phyloP scores from a whole-genome alignment of 1,139 yeast genomes.

The Diutina ranongensis region DNA sequence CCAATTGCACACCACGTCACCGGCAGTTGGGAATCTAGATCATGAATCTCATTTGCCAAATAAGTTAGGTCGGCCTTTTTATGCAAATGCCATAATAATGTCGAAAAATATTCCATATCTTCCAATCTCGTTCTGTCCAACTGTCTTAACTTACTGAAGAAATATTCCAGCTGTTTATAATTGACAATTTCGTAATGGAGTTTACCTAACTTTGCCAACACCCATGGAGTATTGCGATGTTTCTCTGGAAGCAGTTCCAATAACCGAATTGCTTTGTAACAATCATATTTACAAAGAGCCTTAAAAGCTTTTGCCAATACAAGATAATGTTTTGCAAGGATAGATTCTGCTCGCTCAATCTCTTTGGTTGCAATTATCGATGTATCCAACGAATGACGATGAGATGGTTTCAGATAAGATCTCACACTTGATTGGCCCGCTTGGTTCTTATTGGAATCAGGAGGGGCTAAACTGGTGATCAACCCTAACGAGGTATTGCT shows the following conservation, averaged over 20 bases:
- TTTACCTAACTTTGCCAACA: constrained; percentile 66
- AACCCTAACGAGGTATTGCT: not conserved
- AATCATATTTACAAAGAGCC: constrained; percentile 59
- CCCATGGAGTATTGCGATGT: constrained; percentile 78
- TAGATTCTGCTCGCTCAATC: constrained; percentile 31
- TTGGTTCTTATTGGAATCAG: not conserved
- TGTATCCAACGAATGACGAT: not conserved
- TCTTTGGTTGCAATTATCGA: constrained; percentile 15
- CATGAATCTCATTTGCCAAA: constrained; percentile 72
- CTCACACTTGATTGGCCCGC: not conserved
- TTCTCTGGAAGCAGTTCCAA: constrained; percentile 51
- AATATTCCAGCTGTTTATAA: constrained; percentile 62
- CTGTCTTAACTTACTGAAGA: constrained; percentile 50
- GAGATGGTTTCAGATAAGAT: not conserved
- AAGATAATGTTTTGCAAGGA: constrained; percentile 41
- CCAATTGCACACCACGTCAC: constrained; percentile 93
- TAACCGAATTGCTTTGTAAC: constrained; percentile 67
- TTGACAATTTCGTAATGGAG: constrained; percentile 82
- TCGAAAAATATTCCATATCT: constrained; percentile 89
- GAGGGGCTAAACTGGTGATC: not conserved
- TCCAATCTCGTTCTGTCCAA: constrained; percentile 71
- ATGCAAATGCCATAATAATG: constrained; percentile 86
- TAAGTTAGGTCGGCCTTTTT: constrained; percentile 72
- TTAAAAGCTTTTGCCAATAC: constrained; percentile 56
- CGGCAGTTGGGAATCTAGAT: constrained; percentile 52